phyloP scores from a whole-genome alignment of 2,329 filamentous ascomycete species.

The Fusarium dimerum region DNA sequence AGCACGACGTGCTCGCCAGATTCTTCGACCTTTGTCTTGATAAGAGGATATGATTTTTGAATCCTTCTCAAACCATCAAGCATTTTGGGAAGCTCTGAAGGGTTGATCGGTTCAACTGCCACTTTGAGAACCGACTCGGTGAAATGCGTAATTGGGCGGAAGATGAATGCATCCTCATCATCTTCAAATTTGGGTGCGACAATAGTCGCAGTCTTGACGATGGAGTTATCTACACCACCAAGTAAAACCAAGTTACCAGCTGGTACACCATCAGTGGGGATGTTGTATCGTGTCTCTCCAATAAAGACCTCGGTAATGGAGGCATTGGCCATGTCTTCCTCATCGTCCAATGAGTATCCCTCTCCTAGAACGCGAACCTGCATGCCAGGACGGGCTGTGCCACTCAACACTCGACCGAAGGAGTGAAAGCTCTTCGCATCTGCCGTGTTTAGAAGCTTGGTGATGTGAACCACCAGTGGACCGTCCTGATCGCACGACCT shows the following conservation, averaged over 20 bases:
- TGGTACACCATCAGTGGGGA: slow-evolving; percentile 86
- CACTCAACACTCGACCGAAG: slow-evolving; percentile 90
- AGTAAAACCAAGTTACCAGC: slow-evolving; percentile 94
- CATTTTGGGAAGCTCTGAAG: slow-evolving; percentile 98
- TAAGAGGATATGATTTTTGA: slow-evolving; percentile 95
- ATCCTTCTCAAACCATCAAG: slow-evolving; percentile 93
- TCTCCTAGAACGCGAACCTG: slow-evolving; percentile 92
- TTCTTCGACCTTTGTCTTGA: slow-evolving; percentile 96
- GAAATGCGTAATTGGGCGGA: slow-evolving; percentile 89
- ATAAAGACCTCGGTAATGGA: slow-evolving; percentile 87
- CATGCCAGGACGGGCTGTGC: slow-evolving; percentile 78
- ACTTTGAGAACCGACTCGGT: slow-evolving; percentile 98
- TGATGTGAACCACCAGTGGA: slow-evolving; percentile 86
- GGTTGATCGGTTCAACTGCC: slow-evolving; percentile 96
- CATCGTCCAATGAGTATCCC: slow-evolving; percentile 92
- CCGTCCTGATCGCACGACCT: slow-evolving; percentile 83
- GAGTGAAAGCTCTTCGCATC: slow-evolving; percentile 92
- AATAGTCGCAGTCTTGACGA: slow-evolving; percentile 94
- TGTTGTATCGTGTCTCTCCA: slow-evolving; percentile 88
- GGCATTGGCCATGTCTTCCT: slow-evolving; percentile 92
- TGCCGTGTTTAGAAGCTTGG: slow-evolving; percentile 86
- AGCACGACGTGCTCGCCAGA: slow-evolving; percentile 95
- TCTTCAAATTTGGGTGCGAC: slow-evolving; percentile 79
- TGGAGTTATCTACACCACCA: slow-evolving; percentile 92
- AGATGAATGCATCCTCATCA: slow-evolving; percentile 92